Evolutionary conservation across 768 basidiomycete species (phyloP), one percentile per base, ranked within the genome.

Genomic region (Lactarius evosmus): DNA sequence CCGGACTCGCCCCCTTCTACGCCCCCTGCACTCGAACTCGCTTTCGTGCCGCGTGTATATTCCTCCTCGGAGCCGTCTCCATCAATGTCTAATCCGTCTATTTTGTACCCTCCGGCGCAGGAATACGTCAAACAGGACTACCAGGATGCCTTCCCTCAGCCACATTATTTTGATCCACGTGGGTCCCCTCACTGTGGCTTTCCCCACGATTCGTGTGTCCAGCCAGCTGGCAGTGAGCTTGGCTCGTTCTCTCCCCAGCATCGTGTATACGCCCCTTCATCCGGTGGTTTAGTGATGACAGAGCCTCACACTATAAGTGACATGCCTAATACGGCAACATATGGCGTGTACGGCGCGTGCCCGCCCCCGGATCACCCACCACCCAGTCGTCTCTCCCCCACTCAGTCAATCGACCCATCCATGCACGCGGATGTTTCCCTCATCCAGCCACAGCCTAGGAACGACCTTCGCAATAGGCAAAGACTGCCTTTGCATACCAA

Each of bases 21-120:
- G 3, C 72, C 71, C 12, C 72, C 72, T 29, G 68, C 71, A n/a
- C 66, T 71, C 34, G 66, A 65, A 27, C 67, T 44, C 41, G 72
- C 71, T 36, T 62, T 67, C 46, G 50, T 55, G 12, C 60, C 66
- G 7, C 60, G 32, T 51, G 52, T 58, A 33, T 61, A 55, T 53
- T 44, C 61, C 29, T 41, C 36, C 6, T 66, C 64, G 14, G 64
- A 62, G 34, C 63, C 57, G 7, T 58, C 60, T 32, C 66, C 57
- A 14, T 63, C 56, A 16, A 49, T 65, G 51, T 63, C 61, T 17
- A 50, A 58, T 36, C 59, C 59, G 27, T 30, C 67, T 11, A 40
- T 56, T 32, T 36, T 69, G 32, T 67, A 63, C 16, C 62, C 60
- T 56, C 33, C 60, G 32, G 49, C n/a, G 46, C 59, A 46, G 44